Evolutionary conservation across 1,139 yeast genomes (phyloP).

Genomic region (Yamadazyma diospyri): DNA sequence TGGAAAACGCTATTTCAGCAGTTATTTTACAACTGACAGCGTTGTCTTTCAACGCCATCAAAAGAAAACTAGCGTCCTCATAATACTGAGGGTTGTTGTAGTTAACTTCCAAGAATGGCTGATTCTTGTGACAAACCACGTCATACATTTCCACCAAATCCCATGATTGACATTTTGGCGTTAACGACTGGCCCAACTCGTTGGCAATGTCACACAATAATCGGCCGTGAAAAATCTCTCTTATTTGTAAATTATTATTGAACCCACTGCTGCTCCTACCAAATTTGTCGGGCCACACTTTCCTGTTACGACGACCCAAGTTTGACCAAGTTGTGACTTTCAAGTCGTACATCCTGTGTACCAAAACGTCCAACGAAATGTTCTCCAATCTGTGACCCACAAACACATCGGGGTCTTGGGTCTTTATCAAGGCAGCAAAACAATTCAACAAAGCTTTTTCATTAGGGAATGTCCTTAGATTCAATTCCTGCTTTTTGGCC

Average conservation of each 20-base stretch:
- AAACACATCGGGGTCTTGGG: slow-evolving; percentile 84
- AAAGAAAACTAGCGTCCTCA: slow-evolving; percentile 63
- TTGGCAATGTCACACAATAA: slow-evolving; percentile 89
- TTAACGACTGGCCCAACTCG: slow-evolving; percentile 91
- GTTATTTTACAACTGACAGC: slow-evolving; percentile 64
- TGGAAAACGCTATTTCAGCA: slow-evolving; percentile 74
- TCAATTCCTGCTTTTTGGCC: slow-evolving; percentile 49
- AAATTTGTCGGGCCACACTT: slow-evolving; percentile 72
- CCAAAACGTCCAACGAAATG: slow-evolving; percentile 72
- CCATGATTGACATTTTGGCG: slow-evolving; percentile 95
- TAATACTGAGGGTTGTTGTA: slow-evolving; percentile 61
- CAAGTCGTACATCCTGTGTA: slow-evolving; percentile 77
- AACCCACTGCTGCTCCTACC: slow-evolving; percentile 44
- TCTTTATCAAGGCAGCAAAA: slow-evolving; percentile 67
- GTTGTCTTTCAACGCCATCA: slow-evolving; percentile 72
- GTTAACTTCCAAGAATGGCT: slow-evolving; percentile 68
- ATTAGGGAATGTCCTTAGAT: slow-evolving; percentile 57
- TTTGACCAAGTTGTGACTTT: slow-evolving; percentile 75
- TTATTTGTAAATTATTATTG: slow-evolving; percentile 50
- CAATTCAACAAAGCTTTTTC: slow-evolving; percentile 74
- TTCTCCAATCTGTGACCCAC: slow-evolving; percentile 85
- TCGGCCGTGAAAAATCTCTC: slow-evolving; percentile 82
- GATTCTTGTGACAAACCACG: slow-evolving; percentile 61
- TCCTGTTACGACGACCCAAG: slow-evolving; percentile 78
- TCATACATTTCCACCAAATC: slow-evolving; percentile 88